Conservation (phyloP, 768 basidiomycete species). For the Russula sp. region DNA sequence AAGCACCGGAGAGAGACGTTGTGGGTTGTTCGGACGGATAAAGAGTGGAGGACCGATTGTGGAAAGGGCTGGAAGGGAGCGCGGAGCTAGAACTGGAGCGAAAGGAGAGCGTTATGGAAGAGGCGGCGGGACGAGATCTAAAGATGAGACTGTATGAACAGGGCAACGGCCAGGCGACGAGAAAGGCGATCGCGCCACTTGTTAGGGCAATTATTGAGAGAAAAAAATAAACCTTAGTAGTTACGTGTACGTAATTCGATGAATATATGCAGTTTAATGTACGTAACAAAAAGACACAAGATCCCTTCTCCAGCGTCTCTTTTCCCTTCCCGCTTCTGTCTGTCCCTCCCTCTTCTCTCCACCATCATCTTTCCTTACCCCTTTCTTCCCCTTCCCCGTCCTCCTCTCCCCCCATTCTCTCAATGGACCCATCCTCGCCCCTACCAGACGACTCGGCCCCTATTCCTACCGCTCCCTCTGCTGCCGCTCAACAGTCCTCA, state of each 20-base stretch:
- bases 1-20: conserved; percentile 68
- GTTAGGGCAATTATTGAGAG: conserved; percentile 13
- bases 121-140: conserved; percentile 33
- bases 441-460: conserved; percentile 10
- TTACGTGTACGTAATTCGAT: conserved; percentile 12
- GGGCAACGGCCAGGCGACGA: conserved; percentile 20
- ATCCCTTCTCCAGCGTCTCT: conserved; percentile 1
- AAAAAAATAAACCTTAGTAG: background rate
- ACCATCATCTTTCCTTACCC: background rate
- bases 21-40: conserved; percentile 54
- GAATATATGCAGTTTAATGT: background rate
- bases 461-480: background rate
- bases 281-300: conserved; percentile 11
- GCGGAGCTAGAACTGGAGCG: conserved; percentile 52
- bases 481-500: conserved; percentile 6
- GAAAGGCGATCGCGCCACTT: conserved; percentile 29
- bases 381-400: background rate
- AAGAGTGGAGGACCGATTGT: conserved; percentile 49
- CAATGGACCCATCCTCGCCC: conserved; percentile 21
- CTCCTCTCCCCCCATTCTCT: background rate
- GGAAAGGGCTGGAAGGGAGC: conserved; percentile 56
- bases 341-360: conserved; percentile 8
- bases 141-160: conserved; percentile 25
- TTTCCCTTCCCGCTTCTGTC: background rate
- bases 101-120: conserved; percentile 34